Conservation (phyloP, 768 basidiomycete genomes). For the Xerocomellus amylosporus region DNA sequence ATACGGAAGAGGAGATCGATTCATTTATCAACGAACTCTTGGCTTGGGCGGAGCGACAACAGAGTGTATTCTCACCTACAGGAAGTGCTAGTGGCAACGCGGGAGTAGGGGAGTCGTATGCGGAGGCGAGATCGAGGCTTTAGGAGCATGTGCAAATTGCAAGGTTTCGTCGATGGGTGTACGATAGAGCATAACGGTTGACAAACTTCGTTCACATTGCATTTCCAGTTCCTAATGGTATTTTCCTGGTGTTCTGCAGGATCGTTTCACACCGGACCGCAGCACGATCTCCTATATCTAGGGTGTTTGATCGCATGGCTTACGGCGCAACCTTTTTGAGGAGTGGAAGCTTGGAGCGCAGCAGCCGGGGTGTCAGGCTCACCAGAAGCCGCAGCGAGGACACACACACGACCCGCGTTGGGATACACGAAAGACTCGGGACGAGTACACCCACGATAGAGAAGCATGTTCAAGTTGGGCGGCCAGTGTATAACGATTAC, state of each 20-base stretch:
- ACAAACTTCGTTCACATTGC: neutral
- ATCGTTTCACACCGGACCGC: neutral
- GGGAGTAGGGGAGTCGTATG: neutral
- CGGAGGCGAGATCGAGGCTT: conserved; percentile 13
- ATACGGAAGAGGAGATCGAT: conserved; percentile 20
- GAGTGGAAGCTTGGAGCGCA: neutral
- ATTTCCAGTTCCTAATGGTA: neutral
- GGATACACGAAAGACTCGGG: no score
- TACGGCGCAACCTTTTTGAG: no score
- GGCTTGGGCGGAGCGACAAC: conserved; percentile 9
- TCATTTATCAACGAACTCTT: conserved; percentile 5
- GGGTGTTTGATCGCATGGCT: neutral
- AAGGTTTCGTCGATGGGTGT: neutral
- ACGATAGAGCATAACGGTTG: neutral
- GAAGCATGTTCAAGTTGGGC: no score
- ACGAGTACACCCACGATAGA: no score
- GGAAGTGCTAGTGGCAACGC: neutral
- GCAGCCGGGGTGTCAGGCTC: neutral
- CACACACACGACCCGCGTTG: no score
- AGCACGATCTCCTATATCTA: neutral
- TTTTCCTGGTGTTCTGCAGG: no score
- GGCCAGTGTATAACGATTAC: no score
- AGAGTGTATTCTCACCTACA: neutral
- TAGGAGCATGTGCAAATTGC: neutral
- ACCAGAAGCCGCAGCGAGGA: no score